Percentiles rank a stretch among this genome's conserved stretches.
These are phyloP conservation scores for Ophiostoma quercus DNA, from an alignment of 2,329 filamentous ascomycete species.

Conservation along the genomic window DNA sequence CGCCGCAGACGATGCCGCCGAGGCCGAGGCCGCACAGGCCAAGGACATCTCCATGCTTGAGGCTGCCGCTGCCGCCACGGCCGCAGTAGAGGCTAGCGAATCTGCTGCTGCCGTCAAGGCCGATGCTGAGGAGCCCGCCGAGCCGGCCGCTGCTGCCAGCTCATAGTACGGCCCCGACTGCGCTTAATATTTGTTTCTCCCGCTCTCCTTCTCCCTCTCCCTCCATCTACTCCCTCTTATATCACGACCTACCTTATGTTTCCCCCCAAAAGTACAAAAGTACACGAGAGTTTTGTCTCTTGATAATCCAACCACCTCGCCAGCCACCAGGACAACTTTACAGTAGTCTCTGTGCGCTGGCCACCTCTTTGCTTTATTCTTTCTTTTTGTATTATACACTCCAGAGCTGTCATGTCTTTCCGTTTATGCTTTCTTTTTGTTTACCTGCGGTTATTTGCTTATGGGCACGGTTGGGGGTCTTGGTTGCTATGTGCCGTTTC, in stretches of 20 bases:
- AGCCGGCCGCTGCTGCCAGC: not conserved
- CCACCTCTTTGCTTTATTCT: not conserved
- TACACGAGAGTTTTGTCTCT: not conserved
- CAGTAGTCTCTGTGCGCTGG: not conserved
- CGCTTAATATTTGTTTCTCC: not conserved
- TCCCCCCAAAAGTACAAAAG: conserved; percentile 10
- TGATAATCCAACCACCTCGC: not conserved
- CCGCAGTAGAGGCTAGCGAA: conserved; percentile 16
- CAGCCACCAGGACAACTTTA: not conserved
- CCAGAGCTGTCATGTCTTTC: conserved; percentile 9
- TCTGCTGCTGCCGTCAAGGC: conserved; percentile 12
- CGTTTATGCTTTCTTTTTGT: not conserved
- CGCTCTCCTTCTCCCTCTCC: not conserved
- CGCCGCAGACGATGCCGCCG: conserved; percentile 6
- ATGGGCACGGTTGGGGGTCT: conserved; percentile 14
- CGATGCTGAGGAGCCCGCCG: not conserved
- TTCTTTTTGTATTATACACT: conserved; percentile 22
- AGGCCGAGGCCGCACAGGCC: not conserved
- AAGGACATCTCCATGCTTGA: conserved; percentile 9
- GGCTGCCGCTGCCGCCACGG: conserved; percentile 14
- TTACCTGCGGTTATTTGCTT: not conserved
- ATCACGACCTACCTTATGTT: not conserved
- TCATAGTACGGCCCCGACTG: not conserved
- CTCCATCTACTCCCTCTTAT: not conserved
- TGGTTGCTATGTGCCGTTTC: not conserved